phyloP scores from a whole-genome alignment of 1,139 yeast genomes.

The Taphrina populina region DNA sequence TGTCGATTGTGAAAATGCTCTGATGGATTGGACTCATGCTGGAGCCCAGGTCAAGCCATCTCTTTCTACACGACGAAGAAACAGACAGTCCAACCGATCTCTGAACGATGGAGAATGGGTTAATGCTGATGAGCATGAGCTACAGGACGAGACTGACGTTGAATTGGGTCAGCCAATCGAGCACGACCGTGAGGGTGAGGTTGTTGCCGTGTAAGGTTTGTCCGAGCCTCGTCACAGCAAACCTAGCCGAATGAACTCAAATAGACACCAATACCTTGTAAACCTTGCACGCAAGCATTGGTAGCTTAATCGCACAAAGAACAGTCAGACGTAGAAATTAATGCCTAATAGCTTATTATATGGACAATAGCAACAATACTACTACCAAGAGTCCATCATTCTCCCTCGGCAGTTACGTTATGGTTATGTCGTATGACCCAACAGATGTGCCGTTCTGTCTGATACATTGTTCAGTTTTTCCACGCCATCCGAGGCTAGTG shows the following conservation, averaged over 20 bases:
- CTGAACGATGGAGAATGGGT: conserved; percentile 34
- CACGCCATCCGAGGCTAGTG: too few species aligned
- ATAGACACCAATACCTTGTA: background rate
- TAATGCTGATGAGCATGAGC: conserved; percentile 33
- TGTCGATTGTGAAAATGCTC: conserved; percentile 93
- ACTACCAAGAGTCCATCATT: too few species aligned
- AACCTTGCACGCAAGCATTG: background rate
- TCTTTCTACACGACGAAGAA: conserved; percentile 44
- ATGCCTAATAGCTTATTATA: conserved; percentile 29
- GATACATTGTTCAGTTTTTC: too few species aligned
- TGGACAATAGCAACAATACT: conserved; percentile 14
- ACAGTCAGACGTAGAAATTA: conserved; percentile 9
- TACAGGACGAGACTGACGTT: conserved; percentile 31
- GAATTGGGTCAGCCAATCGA: conserved; percentile 33
- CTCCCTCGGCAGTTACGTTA: too few species aligned
- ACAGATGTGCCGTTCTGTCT: too few species aligned
- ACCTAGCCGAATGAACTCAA: background rate
- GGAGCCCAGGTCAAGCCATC: conserved; percentile 94
- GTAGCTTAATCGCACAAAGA: background rate
- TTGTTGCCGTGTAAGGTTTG: conserved; percentile 27
- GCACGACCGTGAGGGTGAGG: conserved; percentile 33
- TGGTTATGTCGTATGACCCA: too few species aligned
- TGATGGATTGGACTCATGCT: conserved; percentile 95
- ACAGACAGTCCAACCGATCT: conserved; percentile 33
- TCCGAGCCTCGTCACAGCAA: background rate